Conservation (phyloP, 805 yeast species). For the Debaryomyces tyrocola region DNA sequence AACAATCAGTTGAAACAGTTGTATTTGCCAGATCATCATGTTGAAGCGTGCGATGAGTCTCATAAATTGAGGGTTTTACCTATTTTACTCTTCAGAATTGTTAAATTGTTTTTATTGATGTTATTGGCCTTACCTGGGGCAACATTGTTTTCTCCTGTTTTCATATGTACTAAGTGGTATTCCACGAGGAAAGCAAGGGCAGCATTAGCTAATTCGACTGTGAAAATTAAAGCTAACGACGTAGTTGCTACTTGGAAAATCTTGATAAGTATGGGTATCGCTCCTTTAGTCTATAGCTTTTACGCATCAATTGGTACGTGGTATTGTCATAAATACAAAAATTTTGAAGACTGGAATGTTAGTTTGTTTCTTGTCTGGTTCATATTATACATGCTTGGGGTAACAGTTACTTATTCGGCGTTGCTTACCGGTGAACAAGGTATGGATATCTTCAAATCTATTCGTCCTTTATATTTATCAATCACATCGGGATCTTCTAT, state of each 20-base stretch:
- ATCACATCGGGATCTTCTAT: slow-evolving; percentile 58
- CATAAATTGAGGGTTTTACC: slow-evolving; percentile 50
- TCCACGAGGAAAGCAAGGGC: slow-evolving; percentile 70
- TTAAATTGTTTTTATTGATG: slow-evolving; percentile 56
- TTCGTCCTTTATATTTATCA: slow-evolving; percentile 76
- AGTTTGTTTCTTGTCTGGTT: slow-evolving; percentile 44
- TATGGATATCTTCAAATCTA: slow-evolving; percentile 78
- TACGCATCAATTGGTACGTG: slow-evolving; percentile 67
- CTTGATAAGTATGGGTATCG: slow-evolving; percentile 80
- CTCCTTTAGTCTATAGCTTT: slow-evolving; percentile 80
- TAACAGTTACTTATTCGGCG: slow-evolving; percentile 82
- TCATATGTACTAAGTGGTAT: slow-evolving; percentile 70
- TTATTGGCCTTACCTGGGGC: slow-evolving; percentile 84
- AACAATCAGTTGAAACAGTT: slow-evolving; percentile 56
- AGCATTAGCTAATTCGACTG: slow-evolving; percentile 85
- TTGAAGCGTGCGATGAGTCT: slow-evolving; percentile 54
- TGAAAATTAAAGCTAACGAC: slow-evolving; percentile 88
- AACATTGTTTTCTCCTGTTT: slow-evolving; percentile 83
- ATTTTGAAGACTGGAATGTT: slow-evolving; percentile 17
- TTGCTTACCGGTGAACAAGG: slow-evolving; percentile 91
- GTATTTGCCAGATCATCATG: slow-evolving; percentile 57
- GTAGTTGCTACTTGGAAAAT: slow-evolving; percentile 98
- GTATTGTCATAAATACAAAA: slow-evolving; percentile 22
- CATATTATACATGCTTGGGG: slow-evolving; percentile 59
- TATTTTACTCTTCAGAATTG: slow-evolving; percentile 56